Evolutionary conservation across 352 stramenopile species (phyloP).

Genomic region (Peronospora belbahrii): DNA sequence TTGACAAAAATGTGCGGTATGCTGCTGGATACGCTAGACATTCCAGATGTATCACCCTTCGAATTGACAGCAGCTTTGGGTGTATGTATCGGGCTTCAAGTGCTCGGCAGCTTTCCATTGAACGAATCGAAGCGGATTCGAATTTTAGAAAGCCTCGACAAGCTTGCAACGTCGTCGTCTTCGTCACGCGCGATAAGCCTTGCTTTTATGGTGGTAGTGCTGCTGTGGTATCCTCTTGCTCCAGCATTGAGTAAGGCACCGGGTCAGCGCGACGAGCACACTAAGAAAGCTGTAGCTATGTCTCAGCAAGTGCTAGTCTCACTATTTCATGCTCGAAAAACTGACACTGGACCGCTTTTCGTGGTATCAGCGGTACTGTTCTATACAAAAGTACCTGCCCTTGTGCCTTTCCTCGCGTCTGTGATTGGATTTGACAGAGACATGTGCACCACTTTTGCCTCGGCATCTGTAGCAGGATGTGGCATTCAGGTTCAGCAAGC

Average conservation of each 20-base stretch:
- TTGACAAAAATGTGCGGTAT: constrained; percentile 14
- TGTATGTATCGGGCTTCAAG: constrained; percentile 42
- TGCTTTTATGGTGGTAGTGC: constrained; percentile 44
- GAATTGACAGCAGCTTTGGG: constrained; percentile 30
- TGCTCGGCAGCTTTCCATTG: constrained; percentile 38
- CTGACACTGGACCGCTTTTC: constrained; percentile 43
- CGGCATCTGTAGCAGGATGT: constrained; percentile 4
- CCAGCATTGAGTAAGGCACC: constrained; percentile 48
- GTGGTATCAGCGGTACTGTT: constrained; percentile 57
- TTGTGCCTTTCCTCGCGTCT: constrained; percentile 43
- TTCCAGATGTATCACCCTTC: constrained; percentile 12
- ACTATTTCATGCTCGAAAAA: constrained; percentile 35
- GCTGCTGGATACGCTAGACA: constrained; percentile 22
- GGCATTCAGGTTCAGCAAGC: constrained; percentile 26
- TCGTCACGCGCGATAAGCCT: constrained; percentile 40
- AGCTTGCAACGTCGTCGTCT: constrained; percentile 13
- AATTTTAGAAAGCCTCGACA: constrained; percentile 40
- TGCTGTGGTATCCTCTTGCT: constrained; percentile 49
- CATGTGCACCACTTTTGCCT: constrained; percentile 6
- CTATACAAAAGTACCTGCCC: constrained; percentile 55
- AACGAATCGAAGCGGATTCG: constrained; percentile 39
- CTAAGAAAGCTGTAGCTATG: constrained; percentile 38
- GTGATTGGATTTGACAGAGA: constrained; percentile 29
- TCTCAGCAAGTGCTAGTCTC: constrained; percentile 52
- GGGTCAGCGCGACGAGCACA: constrained; percentile 52